Evolutionary conservation across 2,329 filamentous ascomycete genomes (phyloP).

Genomic region (Fusarium nanum): DNA sequence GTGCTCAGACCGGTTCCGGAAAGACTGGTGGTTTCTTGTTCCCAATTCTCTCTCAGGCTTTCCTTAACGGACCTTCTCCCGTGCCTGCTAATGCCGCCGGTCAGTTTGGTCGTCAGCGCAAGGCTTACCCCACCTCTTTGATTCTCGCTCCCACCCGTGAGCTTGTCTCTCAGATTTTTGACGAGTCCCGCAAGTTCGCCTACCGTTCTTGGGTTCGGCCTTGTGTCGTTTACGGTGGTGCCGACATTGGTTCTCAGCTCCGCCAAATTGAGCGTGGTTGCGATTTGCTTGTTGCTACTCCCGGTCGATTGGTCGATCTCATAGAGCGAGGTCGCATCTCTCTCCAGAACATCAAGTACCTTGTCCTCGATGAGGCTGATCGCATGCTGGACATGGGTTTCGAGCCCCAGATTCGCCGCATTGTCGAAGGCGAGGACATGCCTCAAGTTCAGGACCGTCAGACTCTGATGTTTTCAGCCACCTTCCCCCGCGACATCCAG

Average conservation of each 20-base stretch:
- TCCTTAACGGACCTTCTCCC: slow-evolving; percentile 84
- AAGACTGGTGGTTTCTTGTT: slow-evolving; percentile 99
- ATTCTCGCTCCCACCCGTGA: slow-evolving; percentile 98
- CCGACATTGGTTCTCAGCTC: slow-evolving; percentile 97
- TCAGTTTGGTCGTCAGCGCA: slow-evolving; percentile 92
- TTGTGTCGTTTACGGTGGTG: slow-evolving; percentile 98
- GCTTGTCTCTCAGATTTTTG: slow-evolving; percentile 98
- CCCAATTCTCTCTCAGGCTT: slow-evolving; percentile 98
- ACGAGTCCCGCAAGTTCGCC: slow-evolving; percentile 96
- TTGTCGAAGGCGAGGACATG: slow-evolving; percentile 99
- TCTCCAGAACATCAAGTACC: slow-evolving; percentile 98
- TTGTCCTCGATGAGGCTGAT: slow-evolving; percentile 98
- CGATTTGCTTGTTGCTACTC: slow-evolving; percentile 95
- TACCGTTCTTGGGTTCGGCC: slow-evolving; percentile 99
- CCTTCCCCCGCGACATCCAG: slow-evolving; percentile 98
- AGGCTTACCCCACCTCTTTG: slow-evolving; percentile 95
- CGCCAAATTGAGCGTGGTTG: slow-evolving; percentile 98
- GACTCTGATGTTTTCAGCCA: slow-evolving; percentile 99
- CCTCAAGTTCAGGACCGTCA: slow-evolving; percentile 84
- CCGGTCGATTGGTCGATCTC: slow-evolving; percentile 95
- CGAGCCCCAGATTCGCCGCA: slow-evolving; percentile 98
- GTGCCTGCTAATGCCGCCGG: slow-evolving; percentile 72
- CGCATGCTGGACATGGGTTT: slow-evolving; percentile 99
- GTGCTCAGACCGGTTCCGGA: slow-evolving; percentile 98
- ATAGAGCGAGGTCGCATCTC: slow-evolving; percentile 99